Evolutionary conservation across 495 filamentous ascomycete genomes (phyloP), one percentile per base, ranked within the genome.

Genomic region (Penicillium angulare): DNA sequence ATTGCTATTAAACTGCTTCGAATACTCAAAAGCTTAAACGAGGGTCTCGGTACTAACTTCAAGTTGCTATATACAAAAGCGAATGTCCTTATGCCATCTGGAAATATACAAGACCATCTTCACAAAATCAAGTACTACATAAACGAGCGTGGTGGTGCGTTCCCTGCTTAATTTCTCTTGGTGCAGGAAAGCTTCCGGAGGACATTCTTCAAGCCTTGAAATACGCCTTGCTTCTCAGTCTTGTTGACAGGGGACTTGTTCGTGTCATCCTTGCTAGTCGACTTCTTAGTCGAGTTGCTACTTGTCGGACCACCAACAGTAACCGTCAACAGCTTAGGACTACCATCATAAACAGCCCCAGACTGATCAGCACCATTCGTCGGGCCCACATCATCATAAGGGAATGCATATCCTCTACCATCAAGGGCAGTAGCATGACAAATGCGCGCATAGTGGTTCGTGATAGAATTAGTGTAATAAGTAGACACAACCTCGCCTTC

Each of bases 341-440:
- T 78, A 3, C 63, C 60, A 60, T 81, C 81, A 47, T 61, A 78
- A n/a, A 89, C 79, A 40, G 76, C 79, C 2, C 87, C 87, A 24
- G 79, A 80, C 53, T 85, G 82, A 65, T 89, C 84, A 12, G 63
- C 53, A 0, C 74, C 79, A 43, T 75, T 78, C 15, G 67, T 65
- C 1, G 84, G 77, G 17, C 76, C 75, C 3, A 90, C 87, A 65
- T 91, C 87, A 60, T 91, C 87, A 59, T 89, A 91, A 0, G 87
- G 86, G 57, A 90, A 90, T 2, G 86, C 84, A 69, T 90, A 91
- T 2, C 87, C 87, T 12, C 76, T 67, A 3, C 77, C 73, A 66
- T 86, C 85, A 6, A 80, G 52, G 52, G 82, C 84, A 32, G 75
- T 76, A 21, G 62, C 72, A 67, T 91, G 87, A 47, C 86, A 77